Evolutionary conservation across 169 alveolate genomes (phyloP).

Genomic region (Cryptosporidium sp.): DNA sequence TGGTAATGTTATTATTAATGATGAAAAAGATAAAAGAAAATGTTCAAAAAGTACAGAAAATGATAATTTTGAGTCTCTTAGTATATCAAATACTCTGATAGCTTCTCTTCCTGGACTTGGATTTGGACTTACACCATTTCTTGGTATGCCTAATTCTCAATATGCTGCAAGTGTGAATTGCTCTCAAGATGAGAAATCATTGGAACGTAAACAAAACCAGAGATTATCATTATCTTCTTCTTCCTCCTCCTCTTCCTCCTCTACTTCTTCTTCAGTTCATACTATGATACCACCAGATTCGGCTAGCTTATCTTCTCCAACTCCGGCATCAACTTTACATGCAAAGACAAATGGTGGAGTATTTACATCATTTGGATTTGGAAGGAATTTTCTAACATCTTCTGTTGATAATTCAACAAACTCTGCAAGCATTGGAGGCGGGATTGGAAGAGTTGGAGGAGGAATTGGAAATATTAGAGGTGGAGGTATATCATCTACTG

Average conservation of each 20-base stretch:
- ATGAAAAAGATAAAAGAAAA: no score
- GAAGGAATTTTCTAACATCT: not conserved
- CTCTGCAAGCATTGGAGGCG: not conserved
- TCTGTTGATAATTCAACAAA: not conserved
- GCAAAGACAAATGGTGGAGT: not conserved
- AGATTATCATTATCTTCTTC: not conserved
- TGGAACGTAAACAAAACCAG: not conserved
- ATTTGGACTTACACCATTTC: slow-evolving; percentile 66
- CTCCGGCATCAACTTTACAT: not conserved
- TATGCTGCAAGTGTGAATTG: slow-evolving; percentile 22
- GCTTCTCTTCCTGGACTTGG: slow-evolving; percentile 72
- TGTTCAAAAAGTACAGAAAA: not conserved
- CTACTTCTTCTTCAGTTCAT: no score
- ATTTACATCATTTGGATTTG: not conserved
- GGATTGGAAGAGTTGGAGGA: slow-evolving; percentile 1
- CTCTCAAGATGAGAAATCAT: not conserved
- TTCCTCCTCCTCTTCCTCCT: not conserved
- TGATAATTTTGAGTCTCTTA: not conserved
- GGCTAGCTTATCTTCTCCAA: not conserved
- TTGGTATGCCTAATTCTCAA: slow-evolving; percentile 68
- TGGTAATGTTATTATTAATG: not conserved
- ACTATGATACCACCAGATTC: not conserved
- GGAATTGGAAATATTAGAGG: not conserved
- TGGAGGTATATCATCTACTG: not conserved
- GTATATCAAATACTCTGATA: slow-evolving; percentile 25